Evolutionary conservation across 768 basidiomycete genomes (phyloP), one percentile per base, ranked within the genome.

Genomic region (Leucogyrophana mollusca): DNA sequence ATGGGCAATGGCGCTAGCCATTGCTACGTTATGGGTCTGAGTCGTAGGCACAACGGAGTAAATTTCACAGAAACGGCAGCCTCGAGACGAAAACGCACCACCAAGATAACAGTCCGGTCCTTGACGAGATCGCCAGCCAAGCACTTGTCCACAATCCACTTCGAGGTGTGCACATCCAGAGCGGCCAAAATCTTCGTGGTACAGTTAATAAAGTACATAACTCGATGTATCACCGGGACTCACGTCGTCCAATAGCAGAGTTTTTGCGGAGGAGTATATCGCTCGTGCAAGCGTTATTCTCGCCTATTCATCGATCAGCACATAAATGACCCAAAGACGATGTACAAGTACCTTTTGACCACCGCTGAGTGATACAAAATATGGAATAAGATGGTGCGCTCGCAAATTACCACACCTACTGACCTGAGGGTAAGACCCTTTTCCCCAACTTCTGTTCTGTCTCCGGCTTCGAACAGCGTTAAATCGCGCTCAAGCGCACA

Each of bases 181-280:
- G 83, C 83, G 14, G 80, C 81, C 20, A 85, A 64, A 34, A 74
- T 51, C 56, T 56, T 13, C 3, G 11, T 9, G 11, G 13, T 30
- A 27, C 25, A 47, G 30, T n/a, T 18, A 3, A 34, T 9, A n/a
- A 25, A 23, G 22, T 7, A 27, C 9, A 27, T 37, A 20, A 13
- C 23, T 33, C 36, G 38, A 10, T 24, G 8, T 17, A 27, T 18
- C 53, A 8, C 25, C 10, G 10, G 13, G n/a, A 45, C 48, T 43
- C 30, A 88, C 79, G 56, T 90, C 88, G 55, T 92, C 89, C 34
- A 90, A 65, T 9, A 92, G 62, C 5, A 92, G 57, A 14, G 82
- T 79, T 20, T 78, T 61, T 0, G 87, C 81, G n/a, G 64, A 64
- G 2, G 77, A 78, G 58, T 85, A 85, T 2, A 83, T 65, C 0